Base-by-base conservation (phyloP, 2,329 filamentous ascomycete genomes). In the Sclerotinia subarctica region DNA sequence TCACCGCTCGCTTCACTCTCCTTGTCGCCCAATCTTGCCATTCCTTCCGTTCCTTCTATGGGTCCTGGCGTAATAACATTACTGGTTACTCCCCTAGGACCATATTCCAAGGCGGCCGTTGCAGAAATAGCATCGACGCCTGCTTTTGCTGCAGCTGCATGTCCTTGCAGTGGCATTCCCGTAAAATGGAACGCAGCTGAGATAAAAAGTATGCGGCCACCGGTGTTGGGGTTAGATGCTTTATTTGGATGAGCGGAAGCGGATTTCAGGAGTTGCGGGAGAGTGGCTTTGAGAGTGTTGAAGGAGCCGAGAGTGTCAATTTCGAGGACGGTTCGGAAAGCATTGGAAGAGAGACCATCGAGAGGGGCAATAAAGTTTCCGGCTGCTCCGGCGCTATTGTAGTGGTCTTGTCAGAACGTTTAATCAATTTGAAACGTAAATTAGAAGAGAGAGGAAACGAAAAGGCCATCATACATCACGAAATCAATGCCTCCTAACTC, bases 351-450 rank as follows among this genome's bases (percentile, higher is more conserved):
- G 62, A 98, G 86, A 70, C 90, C 90, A 52, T 90, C 86, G 69
- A 98, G 90, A 5, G 94, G 91, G 0, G 93, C 90, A 29, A 99
- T 84, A 79, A 98, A 99, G 80, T 99, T 99, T 69, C 95, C 95
- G 24, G 95, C 95, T 19, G 95, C 95, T 63, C 95, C 95, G 26
- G 94, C 94, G 77, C 91, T 95, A 10, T 42, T 47, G 32, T 5
- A 5, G 21, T 10, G 42, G 10, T n/a, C 69, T 19, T 60, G n/a
- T 69, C 49, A 70, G 54, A 32, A 44, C 5, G 1, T 13, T 13
- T 1, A 5, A 35, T 32, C 21, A 58, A 17, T 38, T 44, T n/a
- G 29, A 29, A 4, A 47, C 5, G 35, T 32, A 42, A 49, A 46
- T 17, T 21, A 42, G 26, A 49, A 54, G 54, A n/a, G 76, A n/a